Conservation (phyloP, 305 asterid species). For the Ruellia speciosa region DNA sequence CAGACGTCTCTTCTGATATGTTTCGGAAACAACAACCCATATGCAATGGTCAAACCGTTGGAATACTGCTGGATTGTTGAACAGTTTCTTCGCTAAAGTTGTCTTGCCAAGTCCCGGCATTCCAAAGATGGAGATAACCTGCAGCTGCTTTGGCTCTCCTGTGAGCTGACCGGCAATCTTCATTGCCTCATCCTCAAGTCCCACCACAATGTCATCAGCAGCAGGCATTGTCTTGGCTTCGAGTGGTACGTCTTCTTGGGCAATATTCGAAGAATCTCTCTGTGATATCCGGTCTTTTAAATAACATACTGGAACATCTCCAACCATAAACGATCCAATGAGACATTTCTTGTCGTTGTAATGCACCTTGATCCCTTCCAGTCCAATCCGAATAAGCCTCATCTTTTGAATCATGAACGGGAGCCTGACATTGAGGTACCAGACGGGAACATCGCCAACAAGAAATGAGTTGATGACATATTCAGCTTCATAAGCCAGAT, state of each 20-base stretch:
- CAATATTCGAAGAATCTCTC: no score
- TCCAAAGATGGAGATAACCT: conserved; percentile 16
- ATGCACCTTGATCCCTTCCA: not conserved
- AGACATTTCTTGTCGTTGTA: no score
- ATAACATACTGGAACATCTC: no score
- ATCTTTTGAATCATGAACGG: not conserved
- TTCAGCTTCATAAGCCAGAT: not conserved
- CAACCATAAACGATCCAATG: not conserved
- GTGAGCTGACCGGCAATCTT: not conserved
- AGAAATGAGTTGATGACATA: not conserved
- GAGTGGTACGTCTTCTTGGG: no score
- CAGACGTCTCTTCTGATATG: not conserved
- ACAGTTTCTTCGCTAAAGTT: conserved; percentile 18
- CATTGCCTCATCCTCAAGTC: conserved; percentile 1
- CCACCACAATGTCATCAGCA: not conserved
- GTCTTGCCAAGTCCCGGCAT: conserved; percentile 24
- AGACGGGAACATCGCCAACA: not conserved
- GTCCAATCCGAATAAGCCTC: not conserved
- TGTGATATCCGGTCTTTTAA: no score
- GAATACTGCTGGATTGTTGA: not conserved
- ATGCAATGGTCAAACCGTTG: not conserved
- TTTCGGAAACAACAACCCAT: conserved; percentile 16
- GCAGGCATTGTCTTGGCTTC: not conserved
- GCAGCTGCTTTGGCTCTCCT: not conserved
- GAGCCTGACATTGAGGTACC: not conserved